Evolutionary conservation across 2,329 filamentous ascomycete genomes (phyloP), one percentile per base, ranked within the genome.

Genomic region (Xylaria sp.): DNA sequence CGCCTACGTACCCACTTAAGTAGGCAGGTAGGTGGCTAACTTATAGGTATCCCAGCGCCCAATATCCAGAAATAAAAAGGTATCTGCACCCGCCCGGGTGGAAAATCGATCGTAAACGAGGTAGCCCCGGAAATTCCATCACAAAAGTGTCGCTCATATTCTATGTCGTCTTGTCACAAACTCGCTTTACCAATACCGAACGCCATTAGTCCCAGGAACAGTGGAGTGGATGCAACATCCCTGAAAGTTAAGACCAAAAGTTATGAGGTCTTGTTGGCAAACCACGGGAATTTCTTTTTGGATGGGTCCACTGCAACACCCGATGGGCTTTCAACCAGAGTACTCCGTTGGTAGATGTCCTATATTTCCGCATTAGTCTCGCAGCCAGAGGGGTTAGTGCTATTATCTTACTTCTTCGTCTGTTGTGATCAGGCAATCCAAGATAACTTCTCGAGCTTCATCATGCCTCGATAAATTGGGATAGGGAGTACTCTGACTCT

Each of bases 401-500:
- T 7, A 13, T 28, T 48, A 20, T 52, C 91, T 83, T 82, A 97
- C 94, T 84, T 98, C 95, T 75, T 97, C 94, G 81, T 97, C 94
- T 65, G 90, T 91, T 54, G 90, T 86, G 82, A 98, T 91, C 76
- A 90, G 90, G 74, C 92, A 92, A 76, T 97, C 93, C 72, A 98
- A 81, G 65, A 98, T 89, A 76, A 97, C 80, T 74, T 92, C 90
- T 75, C 90, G 87, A 4, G 92, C 88, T 63, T 88, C 85, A 68
- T 95, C 91, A 75, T 92, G 90, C 75, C 87, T 90, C 41, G 84
- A 83, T 70, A 95, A 83, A 70, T 90, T 91, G 32, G 89, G 88
- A 75, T 98, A 98, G 5, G 94, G 90, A 58, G 90, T 90, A 63
- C 92, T 92, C 81, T 98, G 94, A 76, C 95, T 97, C 81, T 91